phyloP scores from a whole-genome alignment of 2,329 filamentous ascomycete genomes.

The Akanthomyces lecanii region DNA sequence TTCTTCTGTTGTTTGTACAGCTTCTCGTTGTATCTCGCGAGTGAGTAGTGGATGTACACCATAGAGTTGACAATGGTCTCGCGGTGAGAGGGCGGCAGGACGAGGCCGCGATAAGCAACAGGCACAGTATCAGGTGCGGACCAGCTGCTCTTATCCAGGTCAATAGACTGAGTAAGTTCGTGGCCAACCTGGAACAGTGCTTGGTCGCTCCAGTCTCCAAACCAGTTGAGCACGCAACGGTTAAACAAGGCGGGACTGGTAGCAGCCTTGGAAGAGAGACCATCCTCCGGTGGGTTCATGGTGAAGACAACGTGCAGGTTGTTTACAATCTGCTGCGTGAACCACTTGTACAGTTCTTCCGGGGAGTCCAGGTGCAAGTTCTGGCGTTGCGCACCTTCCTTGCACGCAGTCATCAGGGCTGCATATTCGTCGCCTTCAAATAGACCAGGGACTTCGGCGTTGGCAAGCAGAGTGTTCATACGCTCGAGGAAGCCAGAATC shows the following conservation, averaged over 20 bases:
- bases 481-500: conserved; percentile 98
- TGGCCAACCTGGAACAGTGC: conserved; percentile 96
- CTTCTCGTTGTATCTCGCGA: conserved; percentile 84
- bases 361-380: conserved; percentile 93
- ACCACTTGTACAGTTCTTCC: conserved; percentile 99
- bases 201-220: conserved; percentile 99
- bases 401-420: conserved; percentile 98
- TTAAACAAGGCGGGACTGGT: conserved; percentile 99
- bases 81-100: conserved; percentile 80
- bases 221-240: conserved; percentile 99
- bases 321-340: conserved; percentile 98
- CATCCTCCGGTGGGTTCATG: conserved; percentile 98
- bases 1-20: conserved; percentile 89
- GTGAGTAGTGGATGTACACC: conserved; percentile 97
- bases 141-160: conserved; percentile 85
- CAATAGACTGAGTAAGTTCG: conserved; percentile 92
- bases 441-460: conserved; percentile 97
- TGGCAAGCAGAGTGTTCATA: conserved; percentile 98
- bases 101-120: conserved; percentile 82
- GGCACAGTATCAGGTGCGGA: conserved; percentile 85
- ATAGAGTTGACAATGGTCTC: conserved; percentile 95
- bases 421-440: conserved; percentile 99
- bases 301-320: conserved; percentile 99
- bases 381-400: conserved; percentile 95
- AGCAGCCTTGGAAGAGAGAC: conserved; percentile 90